Base-by-base conservation (phyloP, 2,329 filamentous ascomycete species). In the Fusarium sp. region DNA sequence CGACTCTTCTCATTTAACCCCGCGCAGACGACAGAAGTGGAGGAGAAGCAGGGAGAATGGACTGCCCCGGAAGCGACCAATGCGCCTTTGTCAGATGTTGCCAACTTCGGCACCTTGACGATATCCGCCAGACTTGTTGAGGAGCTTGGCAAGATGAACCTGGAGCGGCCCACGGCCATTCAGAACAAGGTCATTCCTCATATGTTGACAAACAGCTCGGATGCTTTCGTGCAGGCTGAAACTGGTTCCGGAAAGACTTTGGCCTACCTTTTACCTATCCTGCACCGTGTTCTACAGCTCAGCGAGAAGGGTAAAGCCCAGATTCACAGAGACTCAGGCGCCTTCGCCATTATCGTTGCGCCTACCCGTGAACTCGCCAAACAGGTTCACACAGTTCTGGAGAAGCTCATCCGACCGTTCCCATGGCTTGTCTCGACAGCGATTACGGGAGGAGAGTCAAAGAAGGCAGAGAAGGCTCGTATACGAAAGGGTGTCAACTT, bases 181-280 rank as follows among this genome's bases (percentile, higher is more conserved):
- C 96, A 99, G 80, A 94, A 94, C 72, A 93, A 92, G 64, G 91
- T 95, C 1, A 90, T 99, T 38, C 86, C 91, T 40, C 90, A 96
- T 71, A 81, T 99, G 63, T 80, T 97, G 43, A 89, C 89, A 40
- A 90, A 91, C 52, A 91, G 97, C 71, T 89, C 88, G 44, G 96
- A 99, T 81, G 94, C 94, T 3, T 99, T 99, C 73, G 91, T 99
- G 32, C 96, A 98, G 77, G 96, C 96, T 4, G 91, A 99, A 80
- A 99, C 96, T 0, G 96, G 96, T 70, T 99, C 96, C 0, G 96
- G 96, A 80, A 99, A 99, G 81, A 99, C 96, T 0, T 81, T 99
- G 62, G 93, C 96, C n/a, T 99, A 99, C 77, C 85, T 99, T 6
- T 82, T 99, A 8, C 96, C 96, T 2, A 91, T 99, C 45, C 89